Evolutionary conservation across 192 early-diverging fungal species (phyloP), one percentile per base, ranked within the genome.

Genomic region (Allomyces macrogynus): DNA sequence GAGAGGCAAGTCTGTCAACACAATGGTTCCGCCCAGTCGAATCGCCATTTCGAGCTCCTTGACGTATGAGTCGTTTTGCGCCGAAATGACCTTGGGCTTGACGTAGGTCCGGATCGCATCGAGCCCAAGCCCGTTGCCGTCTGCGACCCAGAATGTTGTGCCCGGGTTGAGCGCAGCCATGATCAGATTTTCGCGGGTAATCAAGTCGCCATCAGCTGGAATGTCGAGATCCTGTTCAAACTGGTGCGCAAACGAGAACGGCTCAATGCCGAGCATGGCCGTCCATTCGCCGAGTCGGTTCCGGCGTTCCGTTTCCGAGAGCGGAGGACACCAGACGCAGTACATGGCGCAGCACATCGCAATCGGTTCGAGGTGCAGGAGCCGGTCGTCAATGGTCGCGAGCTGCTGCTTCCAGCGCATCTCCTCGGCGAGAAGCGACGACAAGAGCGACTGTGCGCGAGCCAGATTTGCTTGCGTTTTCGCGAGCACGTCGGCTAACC

Each of bases 21-120:
- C 77, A 24, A 84, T 64, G 18, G 79, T 76, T 62, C 81, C 81
- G 20, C 82, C 82, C 73, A 84, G 84, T 43, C 82, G 66, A 4
- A 84, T 67, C 10, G 81, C 75, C 23, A 83, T 67, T 64, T 83
- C 82, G 16, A 84, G 64, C 8, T 77, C 44, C 24, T 79, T 24
- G 42, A 80, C 24, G 62, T 84, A 84, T 61, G 68, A 77, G 12
- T 79, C 76, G 65, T 81, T 77, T 62, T 77, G 70, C 24, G 78
- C 77, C 23, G 81, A 79, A 22, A 81, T 70, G 9, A 80, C 64
- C 67, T 84, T 81, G 1, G 78, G 78, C 62, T 79, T 81, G 69
- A 70, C 10, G 79, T 74, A 62, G 80, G 75, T 23, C 72, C 69
- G 1, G 77, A 76, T 3, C 81, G 81, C 68, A 84, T 79, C 22